Percentiles rank a stretch among this genome's conserved stretches.
These are phyloP conservation scores for Xerocomus amazonicus DNA, from an alignment of 1,284 basidiomycete genomes.

Conservation along the genomic window DNA sequence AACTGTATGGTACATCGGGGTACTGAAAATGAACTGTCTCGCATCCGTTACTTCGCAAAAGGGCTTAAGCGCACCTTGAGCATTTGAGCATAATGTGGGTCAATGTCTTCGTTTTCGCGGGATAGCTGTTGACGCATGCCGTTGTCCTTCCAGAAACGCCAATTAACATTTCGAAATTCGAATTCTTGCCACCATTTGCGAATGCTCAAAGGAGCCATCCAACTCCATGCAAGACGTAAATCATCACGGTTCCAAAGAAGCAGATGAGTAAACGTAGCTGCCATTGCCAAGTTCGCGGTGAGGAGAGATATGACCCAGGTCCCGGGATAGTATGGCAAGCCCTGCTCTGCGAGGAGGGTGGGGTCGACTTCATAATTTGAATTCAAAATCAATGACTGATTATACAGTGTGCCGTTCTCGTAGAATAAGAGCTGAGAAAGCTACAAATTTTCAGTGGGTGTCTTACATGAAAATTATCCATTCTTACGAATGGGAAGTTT, in stretches of 20 bases:
- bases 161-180: constrained; percentile 34
- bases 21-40: constrained; percentile 33
- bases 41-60: neutral
- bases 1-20: constrained; percentile 44
- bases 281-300: constrained; percentile 34
- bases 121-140: constrained; percentile 33
- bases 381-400: constrained; percentile 47
- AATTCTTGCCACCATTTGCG: constrained; percentile 25
- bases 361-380: constrained; percentile 47
- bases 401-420: constrained; percentile 44
- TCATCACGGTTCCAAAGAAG: constrained; percentile 50
- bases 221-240: constrained; percentile 41
- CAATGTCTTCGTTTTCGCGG: constrained; percentile 34
- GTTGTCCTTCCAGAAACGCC: constrained; percentile 44
- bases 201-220: constrained; percentile 33
- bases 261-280: constrained; percentile 49
- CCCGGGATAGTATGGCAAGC: constrained; percentile 35
- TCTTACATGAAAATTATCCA: neutral
- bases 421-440: constrained; percentile 52
- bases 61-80: constrained; percentile 36
- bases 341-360: constrained; percentile 41
- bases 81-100: constrained; percentile 56
- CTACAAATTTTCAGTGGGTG: constrained; percentile 9
- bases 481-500: constrained; percentile 45
- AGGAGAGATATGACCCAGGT: constrained; percentile 41